These are phyloP conservation scores for apple (Malus domestica) DNA, from an alignment of 306 rosid species.

Conservation along the genomic window DNA sequence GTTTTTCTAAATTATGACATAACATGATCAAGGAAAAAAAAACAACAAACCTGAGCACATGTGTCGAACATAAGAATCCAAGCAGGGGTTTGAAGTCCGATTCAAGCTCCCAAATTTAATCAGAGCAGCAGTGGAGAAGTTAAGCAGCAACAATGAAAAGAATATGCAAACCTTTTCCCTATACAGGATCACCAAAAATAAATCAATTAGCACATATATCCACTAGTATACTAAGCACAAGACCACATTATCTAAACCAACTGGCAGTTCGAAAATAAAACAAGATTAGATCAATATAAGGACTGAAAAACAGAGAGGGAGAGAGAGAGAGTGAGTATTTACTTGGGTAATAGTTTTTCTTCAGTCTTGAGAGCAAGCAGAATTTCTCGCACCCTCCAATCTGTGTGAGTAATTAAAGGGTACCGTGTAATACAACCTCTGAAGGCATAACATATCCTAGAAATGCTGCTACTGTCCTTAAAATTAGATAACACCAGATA, in stretches of 20 bases:
- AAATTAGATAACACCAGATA: slow-evolving; percentile 32
- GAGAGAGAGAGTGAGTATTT: slow-evolving; percentile 10
- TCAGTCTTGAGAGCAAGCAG: slow-evolving; percentile 46
- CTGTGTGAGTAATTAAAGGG: slow-evolving; percentile 38
- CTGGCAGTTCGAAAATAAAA: not conserved
- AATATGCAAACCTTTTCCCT: slow-evolving; percentile 72
- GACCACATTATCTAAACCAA: not conserved
- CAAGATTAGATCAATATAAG: not conserved
- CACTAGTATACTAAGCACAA: not conserved
- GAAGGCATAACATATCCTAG: slow-evolving; percentile 36
- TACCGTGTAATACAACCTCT: slow-evolving; percentile 46
- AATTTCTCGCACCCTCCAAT: slow-evolving; percentile 57
- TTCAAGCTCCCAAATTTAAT: slow-evolving; percentile 40
- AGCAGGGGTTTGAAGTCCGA: slow-evolving; percentile 33
- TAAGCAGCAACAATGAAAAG: slow-evolving; percentile 57
- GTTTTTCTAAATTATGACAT: not conserved
- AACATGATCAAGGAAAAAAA: slow-evolving; percentile 6
- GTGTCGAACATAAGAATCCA: slow-evolving; percentile 54
- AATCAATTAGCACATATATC: not conserved
- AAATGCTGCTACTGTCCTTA: slow-evolving; percentile 33
- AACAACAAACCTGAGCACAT: slow-evolving; percentile 44
- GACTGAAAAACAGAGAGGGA: not conserved
- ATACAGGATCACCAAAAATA: slow-evolving; percentile 15
- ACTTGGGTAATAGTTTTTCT: slow-evolving; percentile 51
- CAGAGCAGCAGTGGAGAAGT: slow-evolving; percentile 37